Percentiles rank a stretch among this genome's conserved stretches.
phyloP scores from a whole-genome alignment of 768 basidiomycete species.

The Suillus placidus region DNA sequence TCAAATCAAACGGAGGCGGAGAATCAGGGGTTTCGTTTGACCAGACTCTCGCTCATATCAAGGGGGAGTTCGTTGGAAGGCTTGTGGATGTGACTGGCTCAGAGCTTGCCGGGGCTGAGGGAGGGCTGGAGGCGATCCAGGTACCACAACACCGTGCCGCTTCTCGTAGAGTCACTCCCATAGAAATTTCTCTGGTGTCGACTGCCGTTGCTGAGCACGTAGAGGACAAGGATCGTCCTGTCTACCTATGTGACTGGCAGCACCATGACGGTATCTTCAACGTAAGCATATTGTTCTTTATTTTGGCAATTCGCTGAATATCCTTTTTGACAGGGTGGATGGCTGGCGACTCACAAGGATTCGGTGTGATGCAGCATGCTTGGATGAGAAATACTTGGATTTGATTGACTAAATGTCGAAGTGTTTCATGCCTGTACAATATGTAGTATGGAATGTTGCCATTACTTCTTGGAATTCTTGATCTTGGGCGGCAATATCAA shows the following conservation, averaged over 20 bases:
- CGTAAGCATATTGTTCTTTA: slow-evolving; percentile 15
- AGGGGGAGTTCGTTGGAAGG: slow-evolving; percentile 17
- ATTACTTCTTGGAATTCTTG: background rate
- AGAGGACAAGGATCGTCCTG: slow-evolving; percentile 19
- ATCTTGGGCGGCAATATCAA: background rate
- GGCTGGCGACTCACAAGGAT: slow-evolving; percentile 9
- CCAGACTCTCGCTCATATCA: slow-evolving; percentile 17
- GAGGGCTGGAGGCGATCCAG: slow-evolving; percentile 2
- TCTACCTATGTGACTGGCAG: slow-evolving; percentile 27
- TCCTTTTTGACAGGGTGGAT: slow-evolving; percentile 7
- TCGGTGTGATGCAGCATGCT: background rate
- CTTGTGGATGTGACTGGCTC: slow-evolving; percentile 21
- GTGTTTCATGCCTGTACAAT: background rate
- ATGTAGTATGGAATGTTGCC: background rate
- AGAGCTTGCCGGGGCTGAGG: slow-evolving; percentile 22
- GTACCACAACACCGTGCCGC: slow-evolving; percentile 11
- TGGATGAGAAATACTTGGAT: background rate
- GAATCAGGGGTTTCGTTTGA: slow-evolving; percentile 15
- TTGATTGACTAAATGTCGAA: background rate
- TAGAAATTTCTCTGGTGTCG: slow-evolving; percentile 25
- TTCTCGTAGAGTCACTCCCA: slow-evolving; percentile 20
- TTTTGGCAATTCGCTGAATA: background rate
- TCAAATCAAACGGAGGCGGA: slow-evolving; percentile 16
- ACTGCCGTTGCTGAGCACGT: slow-evolving; percentile 24
- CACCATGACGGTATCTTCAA: slow-evolving; percentile 23